Evolutionary conservation across 345 rosid genomes (phyloP).

Genomic region (Psidium friedrichsthalianum): DNA sequence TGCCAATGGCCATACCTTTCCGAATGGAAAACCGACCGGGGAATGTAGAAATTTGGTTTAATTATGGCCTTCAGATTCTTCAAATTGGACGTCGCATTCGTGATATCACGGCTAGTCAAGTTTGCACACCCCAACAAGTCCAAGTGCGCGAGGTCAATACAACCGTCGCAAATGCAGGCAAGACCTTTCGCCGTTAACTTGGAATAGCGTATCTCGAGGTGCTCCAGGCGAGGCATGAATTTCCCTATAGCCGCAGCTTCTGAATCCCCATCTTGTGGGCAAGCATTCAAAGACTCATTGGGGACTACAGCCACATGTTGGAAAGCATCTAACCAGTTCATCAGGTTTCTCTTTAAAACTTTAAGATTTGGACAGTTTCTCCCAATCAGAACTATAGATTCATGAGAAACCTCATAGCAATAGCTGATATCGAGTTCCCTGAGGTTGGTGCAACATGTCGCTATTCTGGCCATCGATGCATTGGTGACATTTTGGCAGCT

Average conservation of each 20-base stretch:
- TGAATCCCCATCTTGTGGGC: slow-evolving; percentile 75
- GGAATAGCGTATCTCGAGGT: slow-evolving; percentile 60
- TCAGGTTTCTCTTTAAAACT: slow-evolving; percentile 49
- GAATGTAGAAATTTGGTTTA: slow-evolving; percentile 58
- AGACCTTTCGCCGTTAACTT: slow-evolving; percentile 58
- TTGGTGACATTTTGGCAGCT: slow-evolving; percentile 65
- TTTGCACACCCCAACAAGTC: slow-evolving; percentile 69
- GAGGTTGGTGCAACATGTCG: slow-evolving; percentile 43
- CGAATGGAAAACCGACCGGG: slow-evolving; percentile 42
- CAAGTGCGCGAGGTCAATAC: slow-evolving; percentile 46
- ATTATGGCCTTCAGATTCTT: slow-evolving; percentile 46
- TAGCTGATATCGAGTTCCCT: slow-evolving; percentile 64
- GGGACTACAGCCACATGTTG: slow-evolving; percentile 57
- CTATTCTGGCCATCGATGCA: slow-evolving; percentile 53
- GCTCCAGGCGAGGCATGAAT: slow-evolving; percentile 44
- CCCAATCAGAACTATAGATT: slow-evolving; percentile 48
- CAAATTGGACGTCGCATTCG: slow-evolving; percentile 24
- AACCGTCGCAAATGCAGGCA: slow-evolving; percentile 47
- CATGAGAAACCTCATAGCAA: slow-evolving; percentile 72
- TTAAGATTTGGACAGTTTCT: slow-evolving; percentile 58
- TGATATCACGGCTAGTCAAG: slow-evolving; percentile 58
- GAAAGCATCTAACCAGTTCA: slow-evolving; percentile 74
- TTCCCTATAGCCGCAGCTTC: slow-evolving; percentile 70
- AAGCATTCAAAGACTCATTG: slow-evolving; percentile 44
- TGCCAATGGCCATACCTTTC: slow-evolving; percentile 82